Conservation (phyloP, 2,329 filamentous ascomycete species). For the Neocucurbitaria cava region DNA sequence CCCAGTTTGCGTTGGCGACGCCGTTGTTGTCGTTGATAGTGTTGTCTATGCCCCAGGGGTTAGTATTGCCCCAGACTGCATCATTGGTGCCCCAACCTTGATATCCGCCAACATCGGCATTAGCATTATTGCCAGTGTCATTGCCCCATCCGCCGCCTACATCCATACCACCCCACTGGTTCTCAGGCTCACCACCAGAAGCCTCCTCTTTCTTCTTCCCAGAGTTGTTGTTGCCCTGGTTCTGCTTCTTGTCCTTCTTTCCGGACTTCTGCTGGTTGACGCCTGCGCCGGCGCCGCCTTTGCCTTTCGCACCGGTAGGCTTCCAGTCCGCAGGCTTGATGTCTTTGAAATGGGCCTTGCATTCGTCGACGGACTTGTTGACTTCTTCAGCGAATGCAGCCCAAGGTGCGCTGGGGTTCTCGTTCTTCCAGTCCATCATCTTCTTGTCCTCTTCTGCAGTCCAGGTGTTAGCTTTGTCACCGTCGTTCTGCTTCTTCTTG, state of each 20-base stretch:
- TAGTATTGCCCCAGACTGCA: background rate
- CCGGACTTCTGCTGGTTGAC: slow-evolving; percentile 10
- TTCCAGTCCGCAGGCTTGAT: slow-evolving; percentile 42
- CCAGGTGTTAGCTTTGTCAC: slow-evolving; percentile 22
- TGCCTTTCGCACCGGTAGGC: slow-evolving; percentile 10
- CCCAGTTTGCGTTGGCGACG: background rate
- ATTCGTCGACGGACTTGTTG: slow-evolving; percentile 25
- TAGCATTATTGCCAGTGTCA: background rate
- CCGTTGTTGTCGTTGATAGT: slow-evolving; percentile 1
- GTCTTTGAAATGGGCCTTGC: slow-evolving; percentile 40
- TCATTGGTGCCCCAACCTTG: background rate
- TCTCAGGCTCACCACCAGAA: background rate
- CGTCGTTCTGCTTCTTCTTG: slow-evolving; percentile 5
- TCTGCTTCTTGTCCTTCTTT: slow-evolving; percentile 24
- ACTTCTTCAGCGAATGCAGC: slow-evolving; percentile 38
- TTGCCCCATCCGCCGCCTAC: background rate
- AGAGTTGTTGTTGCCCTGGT: slow-evolving; percentile 9
- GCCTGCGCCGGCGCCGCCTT: slow-evolving; percentile 21
- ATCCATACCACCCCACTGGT: background rate
- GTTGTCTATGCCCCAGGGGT: no score
- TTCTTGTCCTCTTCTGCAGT: slow-evolving; percentile 51
- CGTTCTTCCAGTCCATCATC: slow-evolving; percentile 46
- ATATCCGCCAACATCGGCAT: background rate
- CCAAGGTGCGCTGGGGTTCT: slow-evolving; percentile 33
- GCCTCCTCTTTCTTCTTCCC: slow-evolving; percentile 10